phyloP scores from a whole-genome alignment of 2,329 filamentous ascomycete species.

The Pleomassaria siparia region DNA sequence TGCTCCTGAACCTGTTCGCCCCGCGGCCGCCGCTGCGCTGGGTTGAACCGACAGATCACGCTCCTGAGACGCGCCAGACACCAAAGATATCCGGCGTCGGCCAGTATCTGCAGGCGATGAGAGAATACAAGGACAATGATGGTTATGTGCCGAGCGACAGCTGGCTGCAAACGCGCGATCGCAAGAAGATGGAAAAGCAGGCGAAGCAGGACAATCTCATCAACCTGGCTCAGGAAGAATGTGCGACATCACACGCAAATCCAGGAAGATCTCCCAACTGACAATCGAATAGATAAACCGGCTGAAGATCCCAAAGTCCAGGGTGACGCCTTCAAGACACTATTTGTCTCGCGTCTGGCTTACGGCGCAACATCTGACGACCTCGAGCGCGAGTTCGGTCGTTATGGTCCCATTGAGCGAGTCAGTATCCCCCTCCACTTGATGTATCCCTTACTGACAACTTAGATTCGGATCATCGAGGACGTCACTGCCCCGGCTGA shows the following conservation, averaged over 20 bases:
- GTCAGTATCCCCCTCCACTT: slow-evolving; percentile 52
- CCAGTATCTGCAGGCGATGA: slow-evolving; percentile 70
- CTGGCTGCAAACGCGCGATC: slow-evolving; percentile 85
- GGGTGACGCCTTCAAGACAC: slow-evolving; percentile 91
- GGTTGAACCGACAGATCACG: slow-evolving; percentile 78
- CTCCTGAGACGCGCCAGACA: slow-evolving; percentile 79
- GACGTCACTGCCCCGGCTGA: slow-evolving; percentile 72
- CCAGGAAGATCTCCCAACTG: slow-evolving; percentile 8
- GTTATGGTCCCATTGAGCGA: slow-evolving; percentile 91
- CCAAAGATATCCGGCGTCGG: slow-evolving; percentile 72
- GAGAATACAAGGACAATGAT: slow-evolving; percentile 77
- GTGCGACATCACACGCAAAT: slow-evolving; percentile 48
- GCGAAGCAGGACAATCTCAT: slow-evolving; percentile 64
- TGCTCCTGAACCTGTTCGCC: slow-evolving; percentile 91
- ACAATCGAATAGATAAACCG: slow-evolving; percentile 67
- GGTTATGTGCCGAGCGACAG: slow-evolving; percentile 83
- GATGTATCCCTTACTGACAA: slow-evolving; percentile 10
- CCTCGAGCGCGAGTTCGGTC: slow-evolving; percentile 87
- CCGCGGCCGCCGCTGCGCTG: slow-evolving; percentile 90
- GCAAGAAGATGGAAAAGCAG: slow-evolving; percentile 79
- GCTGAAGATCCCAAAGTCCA: slow-evolving; percentile 82
- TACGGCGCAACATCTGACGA: slow-evolving; percentile 90
- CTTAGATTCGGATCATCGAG: slow-evolving; percentile 81
- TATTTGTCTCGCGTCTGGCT: slow-evolving; percentile 87
- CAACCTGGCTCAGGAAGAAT: slow-evolving; percentile 65